phyloP scores from a whole-genome alignment of 345 rosid genomes.

The Syzygium aromaticum region DNA sequence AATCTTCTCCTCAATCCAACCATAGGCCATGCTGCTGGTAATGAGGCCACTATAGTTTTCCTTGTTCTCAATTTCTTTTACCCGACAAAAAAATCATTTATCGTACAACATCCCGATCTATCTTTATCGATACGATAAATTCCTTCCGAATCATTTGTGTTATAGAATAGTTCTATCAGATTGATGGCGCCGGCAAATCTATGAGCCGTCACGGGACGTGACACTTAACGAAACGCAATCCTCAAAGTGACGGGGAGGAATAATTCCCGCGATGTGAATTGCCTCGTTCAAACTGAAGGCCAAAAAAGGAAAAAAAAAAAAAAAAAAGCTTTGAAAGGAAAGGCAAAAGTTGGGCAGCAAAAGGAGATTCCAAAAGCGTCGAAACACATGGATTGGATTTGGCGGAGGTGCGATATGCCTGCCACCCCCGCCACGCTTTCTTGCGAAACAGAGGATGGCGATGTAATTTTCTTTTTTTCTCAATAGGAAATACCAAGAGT shows the following conservation, averaged over 20 bases:
- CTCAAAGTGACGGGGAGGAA: not conserved
- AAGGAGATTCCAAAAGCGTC: not conserved
- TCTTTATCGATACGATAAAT: accelerated
- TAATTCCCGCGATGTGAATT: not conserved
- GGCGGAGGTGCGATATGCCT: not conserved
- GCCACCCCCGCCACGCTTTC: not conserved
- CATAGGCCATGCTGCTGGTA: not conserved
- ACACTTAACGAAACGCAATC: not conserved
- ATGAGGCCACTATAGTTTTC: not conserved
- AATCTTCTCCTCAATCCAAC: not conserved
- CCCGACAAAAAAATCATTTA: accelerated
- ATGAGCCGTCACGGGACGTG: accelerated
- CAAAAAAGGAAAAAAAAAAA: no score
- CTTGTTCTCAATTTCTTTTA: not conserved
- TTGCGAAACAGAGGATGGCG: not conserved
- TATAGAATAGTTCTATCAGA: not conserved
- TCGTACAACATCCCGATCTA: not conserved
- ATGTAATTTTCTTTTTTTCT: not conserved
- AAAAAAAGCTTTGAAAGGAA: not conserved
- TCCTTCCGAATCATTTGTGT: not conserved
- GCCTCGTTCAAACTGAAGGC: not conserved
- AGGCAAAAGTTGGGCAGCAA: not conserved
- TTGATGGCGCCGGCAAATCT: not conserved
- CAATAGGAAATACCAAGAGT: not conserved
- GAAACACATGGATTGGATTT: not conserved